Evolutionary conservation across 2,329 filamentous ascomycete genomes (phyloP), one percentile per base, ranked within the genome.

Genomic region (Aspergillus sp.): DNA sequence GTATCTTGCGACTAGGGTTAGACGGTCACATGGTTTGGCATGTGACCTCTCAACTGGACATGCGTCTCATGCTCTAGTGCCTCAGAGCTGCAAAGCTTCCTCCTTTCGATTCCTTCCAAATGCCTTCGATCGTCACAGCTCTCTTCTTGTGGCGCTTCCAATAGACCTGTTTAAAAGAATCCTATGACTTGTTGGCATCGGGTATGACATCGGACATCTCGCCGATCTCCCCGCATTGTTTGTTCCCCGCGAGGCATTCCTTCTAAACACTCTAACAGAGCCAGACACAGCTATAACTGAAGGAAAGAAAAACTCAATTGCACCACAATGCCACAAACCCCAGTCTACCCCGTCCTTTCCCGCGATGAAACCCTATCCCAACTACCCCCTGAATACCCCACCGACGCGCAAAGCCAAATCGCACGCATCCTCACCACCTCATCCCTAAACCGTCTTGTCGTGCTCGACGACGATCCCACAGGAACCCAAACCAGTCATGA

Each of bases 401-500:
- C 51, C 19, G 55, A 65, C 47, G 52, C 60, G 1, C 62, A 65
- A 46, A 55, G 57, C 42, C 59, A 63, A 44, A 64, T 65, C 42
- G 52, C 58, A 28, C 45, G 59, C 7, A 50, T 58, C 29, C 59
- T 65, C 28, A 45, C 56, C 38, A 58, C 55, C n/a, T 46, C 56
- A 6, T 50, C 52, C 7, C 51, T 57, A 43, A 62, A 57, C 35
- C 61, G 59, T 3, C 59, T 67, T 5, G 64, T 67, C 10, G 61
- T 66, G 1, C 59, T 68, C 29, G 77, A 80, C 45, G 77, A 80
- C 48, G 77, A 80, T 46, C 77, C 77, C 30, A 81, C 78, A 0
- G 77, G 77, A n/a, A 81, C 77, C 0, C 78, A 81, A 55, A 81
- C 78, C n/a, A 80, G 77, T 59, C 75, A 80, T 58, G 71, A 76